Conservation (phyloP, 805 yeast species). For the Starmerella stellata region DNA sequence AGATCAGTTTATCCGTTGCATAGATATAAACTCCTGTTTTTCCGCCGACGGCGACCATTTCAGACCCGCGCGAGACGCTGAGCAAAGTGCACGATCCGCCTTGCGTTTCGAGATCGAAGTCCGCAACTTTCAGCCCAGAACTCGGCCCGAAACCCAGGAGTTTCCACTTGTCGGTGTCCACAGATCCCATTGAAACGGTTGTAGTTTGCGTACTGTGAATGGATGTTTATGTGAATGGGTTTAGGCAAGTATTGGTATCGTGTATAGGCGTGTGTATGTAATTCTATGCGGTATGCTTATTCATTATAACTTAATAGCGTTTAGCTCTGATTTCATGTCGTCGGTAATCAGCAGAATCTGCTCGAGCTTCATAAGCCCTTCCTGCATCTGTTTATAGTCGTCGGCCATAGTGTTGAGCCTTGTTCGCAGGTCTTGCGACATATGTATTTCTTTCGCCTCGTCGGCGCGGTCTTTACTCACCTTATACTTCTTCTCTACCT, state of each 20-base stretch:
- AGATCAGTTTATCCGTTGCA: neutral
- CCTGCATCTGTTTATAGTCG: slow-evolving; percentile 4
- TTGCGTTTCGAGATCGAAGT: neutral
- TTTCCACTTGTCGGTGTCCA: slow-evolving; percentile 16
- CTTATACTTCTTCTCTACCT: slow-evolving; percentile 5
- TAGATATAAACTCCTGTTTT: neutral
- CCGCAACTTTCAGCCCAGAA: slow-evolving; percentile 7
- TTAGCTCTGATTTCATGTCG: slow-evolving; percentile 7
- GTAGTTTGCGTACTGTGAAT: neutral
- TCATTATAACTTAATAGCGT: too few relatives aligned
- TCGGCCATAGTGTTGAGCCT: slow-evolving; percentile 2
- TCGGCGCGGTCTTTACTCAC: slow-evolving; percentile 7
- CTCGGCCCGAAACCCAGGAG: slow-evolving; percentile 14
- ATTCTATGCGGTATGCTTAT: too few relatives aligned
- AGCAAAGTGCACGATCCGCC: neutral
- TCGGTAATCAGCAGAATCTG: slow-evolving; percentile 12
- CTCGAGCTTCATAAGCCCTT: slow-evolving; percentile 9
- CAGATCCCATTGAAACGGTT: slow-evolving; percentile 6
- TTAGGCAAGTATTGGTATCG: too few relatives aligned
- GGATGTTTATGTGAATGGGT: neutral
- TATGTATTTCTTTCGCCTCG: neutral
- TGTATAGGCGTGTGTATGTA: too few relatives aligned
- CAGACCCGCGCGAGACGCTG: slow-evolving; percentile 1
- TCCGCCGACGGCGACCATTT: slow-evolving; percentile 12
- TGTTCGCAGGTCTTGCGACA: neutral